phyloP scores from a whole-genome alignment of 495 filamentous ascomycete species.

The Chaetomidium leptoderma region DNA sequence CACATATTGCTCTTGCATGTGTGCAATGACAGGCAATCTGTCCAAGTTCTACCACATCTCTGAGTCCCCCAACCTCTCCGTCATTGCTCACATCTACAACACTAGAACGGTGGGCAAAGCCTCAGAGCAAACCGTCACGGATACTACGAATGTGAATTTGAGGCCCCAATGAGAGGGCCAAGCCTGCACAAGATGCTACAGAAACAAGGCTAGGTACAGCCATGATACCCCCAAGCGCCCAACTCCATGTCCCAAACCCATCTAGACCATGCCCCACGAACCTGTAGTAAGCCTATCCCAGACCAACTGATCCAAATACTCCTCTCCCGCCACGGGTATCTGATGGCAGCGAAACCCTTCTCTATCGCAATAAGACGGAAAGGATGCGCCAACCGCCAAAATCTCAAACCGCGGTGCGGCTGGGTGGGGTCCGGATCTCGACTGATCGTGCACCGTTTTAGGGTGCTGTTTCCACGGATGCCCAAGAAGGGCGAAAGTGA shows the following conservation, averaged over 20 bases:
- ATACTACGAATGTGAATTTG: not conserved
- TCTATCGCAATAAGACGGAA: not conserved
- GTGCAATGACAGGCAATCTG: no score
- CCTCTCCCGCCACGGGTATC: constrained; percentile 3
- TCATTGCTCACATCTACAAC: no score
- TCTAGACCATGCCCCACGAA: not conserved
- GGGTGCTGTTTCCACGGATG: not conserved
- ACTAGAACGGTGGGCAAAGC: no score
- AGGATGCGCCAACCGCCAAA: not conserved
- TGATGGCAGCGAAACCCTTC: not conserved
- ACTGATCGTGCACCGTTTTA: not conserved
- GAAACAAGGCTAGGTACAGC: not conserved
- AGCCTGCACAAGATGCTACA: not conserved
- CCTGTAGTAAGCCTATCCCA: not conserved
- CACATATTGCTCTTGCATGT: no score
- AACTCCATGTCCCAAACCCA: not conserved
- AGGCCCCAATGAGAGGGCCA: not conserved
- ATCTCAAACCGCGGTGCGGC: not conserved
- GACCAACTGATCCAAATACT: not conserved
- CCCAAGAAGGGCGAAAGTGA: not conserved
- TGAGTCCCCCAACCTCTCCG: no score
- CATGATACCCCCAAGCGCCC: not conserved
- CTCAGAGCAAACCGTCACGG: not conserved
- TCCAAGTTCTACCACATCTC: no score
- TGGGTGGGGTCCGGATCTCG: not conserved